Base-by-base conservation (phyloP, 805 yeast species). In the Ogataea ganodermae region DNA sequence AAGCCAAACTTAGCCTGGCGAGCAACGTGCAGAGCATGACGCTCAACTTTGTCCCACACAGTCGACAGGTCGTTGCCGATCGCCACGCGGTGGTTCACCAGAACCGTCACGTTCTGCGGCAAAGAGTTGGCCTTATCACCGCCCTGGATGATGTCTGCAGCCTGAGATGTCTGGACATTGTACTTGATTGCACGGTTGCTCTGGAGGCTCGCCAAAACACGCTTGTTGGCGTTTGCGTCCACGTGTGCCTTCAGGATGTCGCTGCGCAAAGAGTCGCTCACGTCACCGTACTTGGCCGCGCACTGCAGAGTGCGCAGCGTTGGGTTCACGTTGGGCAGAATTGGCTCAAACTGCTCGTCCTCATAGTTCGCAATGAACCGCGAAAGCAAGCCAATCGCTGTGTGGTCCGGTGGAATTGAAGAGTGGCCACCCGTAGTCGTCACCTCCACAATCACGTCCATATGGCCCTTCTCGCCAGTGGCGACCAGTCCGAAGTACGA, bases 51-150 rank as follows among this genome's bases (percentile, higher is more conserved):
- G 17, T 71, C 70, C 26, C 67, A 56, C 7, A 75, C 75, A 17
- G 71, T 75, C 8, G 68, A 62, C 1, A 76, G 70, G 22, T 74
- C 66, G 20, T 82, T 74, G 51, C 81, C 89, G 37, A 81, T 67
- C 13, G 80, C 74, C 45, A 86, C 72, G 59, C 95, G 73, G 58
- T 84, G 85, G 65, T 88, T 86, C 36, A 84, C 71, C 28, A 74
- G 60, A 35, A 81, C 70, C 24, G 67, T 63, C 3, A 79, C 79
- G 21, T 71, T 65, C 60, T 86, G 92, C 2, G 96, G 95, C 39
- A 87, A 68, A 1, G 94, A 90, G 59, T 87, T 87, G 21, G 83
- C 74, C 66, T 87, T 87, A 48, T 81, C 76, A 36, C 95, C 96
- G 23, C 94, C 94, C 10, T 67, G 60, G 49, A 88, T 72, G 20